Conservation (phyloP, 768 basidiomycete genomes). For the Phlegmacium glaucopus region DNA sequence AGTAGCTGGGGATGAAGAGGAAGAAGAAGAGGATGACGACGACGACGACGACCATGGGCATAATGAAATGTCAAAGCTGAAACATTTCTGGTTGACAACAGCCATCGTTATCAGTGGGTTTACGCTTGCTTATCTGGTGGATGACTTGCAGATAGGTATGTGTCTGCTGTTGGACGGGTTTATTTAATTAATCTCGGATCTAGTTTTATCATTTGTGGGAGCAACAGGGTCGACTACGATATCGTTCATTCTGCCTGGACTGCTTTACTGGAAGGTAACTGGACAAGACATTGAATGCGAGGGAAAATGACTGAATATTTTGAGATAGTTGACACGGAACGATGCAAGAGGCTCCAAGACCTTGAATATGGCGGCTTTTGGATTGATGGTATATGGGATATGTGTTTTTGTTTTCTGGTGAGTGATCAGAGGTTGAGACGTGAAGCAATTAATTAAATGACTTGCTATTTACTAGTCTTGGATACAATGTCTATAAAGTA, state of each 20-base stretch:
- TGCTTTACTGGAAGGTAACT: slow-evolving; percentile 89
- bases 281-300: slow-evolving; percentile 2
- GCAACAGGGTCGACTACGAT: slow-evolving; percentile 96
- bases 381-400: slow-evolving; percentile 69
- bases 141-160: slow-evolving; percentile 75
- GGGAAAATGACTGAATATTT: slow-evolving; percentile 7
- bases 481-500: slow-evolving; percentile 75
- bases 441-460: slow-evolving; percentile 7
- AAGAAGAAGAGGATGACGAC: slow-evolving; percentile 43
- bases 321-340: slow-evolving; percentile 59
- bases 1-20: slow-evolving; percentile 35
- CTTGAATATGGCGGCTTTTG: slow-evolving; percentile 58
- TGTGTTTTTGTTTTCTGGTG: slow-evolving; percentile 88
- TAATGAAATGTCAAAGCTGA: slow-evolving; percentile 61
- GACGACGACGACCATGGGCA: slow-evolving; percentile 50
- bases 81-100: slow-evolving; percentile 68
- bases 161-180: slow-evolving; percentile 1
- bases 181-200: slow-evolving; percentile 1
- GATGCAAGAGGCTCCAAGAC: slow-evolving; percentile 51
- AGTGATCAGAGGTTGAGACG: slow-evolving; percentile 24
- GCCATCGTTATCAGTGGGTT: slow-evolving; percentile 66
- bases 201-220: slow-evolving; percentile 94
- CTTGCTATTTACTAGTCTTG: slow-evolving; percentile 50
- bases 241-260: slow-evolving; percentile 91
- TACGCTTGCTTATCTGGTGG: slow-evolving; percentile 72